A percentile compares a stretch with the other conserved stretches of the same genome.
phyloP scores from a whole-genome alignment of 768 basidiomycete species.

The Termitomyces sp. region DNA sequence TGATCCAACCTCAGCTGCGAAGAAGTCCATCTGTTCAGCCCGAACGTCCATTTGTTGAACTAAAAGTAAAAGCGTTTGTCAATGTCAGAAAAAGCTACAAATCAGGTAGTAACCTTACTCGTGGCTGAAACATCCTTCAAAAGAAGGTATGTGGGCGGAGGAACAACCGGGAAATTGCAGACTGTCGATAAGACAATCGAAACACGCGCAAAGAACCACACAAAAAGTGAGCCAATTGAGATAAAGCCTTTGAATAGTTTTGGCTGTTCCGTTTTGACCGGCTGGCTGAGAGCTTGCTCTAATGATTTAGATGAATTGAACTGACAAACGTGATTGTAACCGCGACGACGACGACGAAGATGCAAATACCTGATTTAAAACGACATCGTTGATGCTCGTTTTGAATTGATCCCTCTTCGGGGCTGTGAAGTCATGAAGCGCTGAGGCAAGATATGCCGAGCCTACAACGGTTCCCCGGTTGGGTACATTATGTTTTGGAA shows the following conservation, averaged over 20 bases:
- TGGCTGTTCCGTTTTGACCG: neutral
- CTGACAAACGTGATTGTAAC: conserved; percentile 22
- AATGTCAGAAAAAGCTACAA: neutral
- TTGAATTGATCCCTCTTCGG: conserved; percentile 13
- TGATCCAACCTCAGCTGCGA: conserved; percentile 40
- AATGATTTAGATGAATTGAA: conserved; percentile 41
- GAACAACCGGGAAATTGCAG: conserved; percentile 22
- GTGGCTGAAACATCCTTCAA: conserved; percentile 46
- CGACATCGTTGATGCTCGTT: conserved; percentile 32
- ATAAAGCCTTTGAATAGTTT: neutral
- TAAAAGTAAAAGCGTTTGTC: conserved; percentile 22
- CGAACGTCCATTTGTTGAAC: conserved; percentile 65
- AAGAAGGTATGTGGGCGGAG: conserved; percentile 16
- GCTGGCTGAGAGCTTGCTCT: conserved; percentile 9
- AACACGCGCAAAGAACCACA: conserved; percentile 2
- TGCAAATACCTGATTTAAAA: conserved; percentile 42
- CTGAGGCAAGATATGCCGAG: conserved; percentile 26
- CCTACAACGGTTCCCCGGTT: conserved; percentile 14
- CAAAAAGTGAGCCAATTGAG: conserved; percentile 2
- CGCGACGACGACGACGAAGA: neutral
- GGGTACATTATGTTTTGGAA: conserved; percentile 27
- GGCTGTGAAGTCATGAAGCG: conserved; percentile 40
- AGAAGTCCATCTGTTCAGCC: conserved; percentile 45
- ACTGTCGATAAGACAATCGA: conserved; percentile 12
- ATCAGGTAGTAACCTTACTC: conserved; percentile 23